Conservation (phyloP, 176 grass and related monocot genomes). For the Cocos nucifera region DNA sequence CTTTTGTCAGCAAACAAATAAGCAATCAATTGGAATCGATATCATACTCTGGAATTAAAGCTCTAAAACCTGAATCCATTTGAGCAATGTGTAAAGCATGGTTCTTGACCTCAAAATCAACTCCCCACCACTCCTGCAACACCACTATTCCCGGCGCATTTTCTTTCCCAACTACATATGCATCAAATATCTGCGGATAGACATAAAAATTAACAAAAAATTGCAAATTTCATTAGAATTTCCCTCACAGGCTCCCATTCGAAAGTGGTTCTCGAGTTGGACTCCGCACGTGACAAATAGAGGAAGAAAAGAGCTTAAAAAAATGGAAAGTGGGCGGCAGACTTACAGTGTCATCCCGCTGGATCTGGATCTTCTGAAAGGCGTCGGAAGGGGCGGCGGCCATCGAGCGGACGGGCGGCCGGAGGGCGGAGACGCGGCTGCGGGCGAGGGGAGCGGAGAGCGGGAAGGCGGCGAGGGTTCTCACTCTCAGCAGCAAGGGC, state of each 20-base stretch:
- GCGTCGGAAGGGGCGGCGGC: constrained; percentile 26
- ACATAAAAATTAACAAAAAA: not conserved
- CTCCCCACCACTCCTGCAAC: constrained; percentile 96
- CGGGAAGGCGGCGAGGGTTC: constrained; percentile 4
- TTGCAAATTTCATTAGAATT: not conserved
- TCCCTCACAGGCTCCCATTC: no score
- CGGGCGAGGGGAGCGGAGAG: constrained; percentile 2
- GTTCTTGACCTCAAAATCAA: constrained; percentile 95
- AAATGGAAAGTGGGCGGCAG: not conserved
- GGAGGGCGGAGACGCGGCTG: constrained; percentile 5
- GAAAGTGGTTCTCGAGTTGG: not conserved
- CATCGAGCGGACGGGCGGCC: constrained; percentile 22
- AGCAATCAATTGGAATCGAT: not conserved
- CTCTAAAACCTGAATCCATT: constrained; percentile 75
- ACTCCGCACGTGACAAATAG: not conserved
- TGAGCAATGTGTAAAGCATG: constrained; percentile 77
- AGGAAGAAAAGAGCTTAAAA: not conserved
- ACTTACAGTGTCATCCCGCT: no score
- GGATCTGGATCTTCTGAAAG: constrained; percentile 34
- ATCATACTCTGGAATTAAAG: constrained; percentile 88
- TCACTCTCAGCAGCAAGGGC: not conserved
- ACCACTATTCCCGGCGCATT: constrained; percentile 89
- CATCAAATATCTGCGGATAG: constrained; percentile 68
- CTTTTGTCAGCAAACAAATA: no score
- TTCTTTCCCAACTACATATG: constrained; percentile 89